phyloP scores from a whole-genome alignment of 2,329 filamentous ascomycete genomes.

The Xylariaceae sp. region DNA sequence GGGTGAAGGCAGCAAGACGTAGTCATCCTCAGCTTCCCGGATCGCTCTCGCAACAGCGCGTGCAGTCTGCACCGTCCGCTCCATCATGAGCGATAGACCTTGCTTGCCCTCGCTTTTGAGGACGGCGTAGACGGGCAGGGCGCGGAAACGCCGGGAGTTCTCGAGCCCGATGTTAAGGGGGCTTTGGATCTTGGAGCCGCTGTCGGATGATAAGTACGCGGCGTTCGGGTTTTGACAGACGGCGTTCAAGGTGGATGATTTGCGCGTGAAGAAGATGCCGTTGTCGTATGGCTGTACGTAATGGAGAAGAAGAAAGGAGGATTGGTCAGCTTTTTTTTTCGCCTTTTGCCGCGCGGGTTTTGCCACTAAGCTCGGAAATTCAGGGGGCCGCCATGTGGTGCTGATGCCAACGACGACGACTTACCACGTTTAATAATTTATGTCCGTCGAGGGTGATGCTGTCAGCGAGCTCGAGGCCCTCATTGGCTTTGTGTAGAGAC shows the following conservation, averaged over 20 bases:
- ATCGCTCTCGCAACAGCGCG: slow-evolving; percentile 64
- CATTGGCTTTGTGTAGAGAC: slow-evolving; percentile 44
- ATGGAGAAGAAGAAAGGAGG: too few species aligned
- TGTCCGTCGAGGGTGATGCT: slow-evolving; percentile 85
- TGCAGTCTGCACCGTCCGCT: slow-evolving; percentile 68
- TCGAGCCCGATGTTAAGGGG: slow-evolving; percentile 85
- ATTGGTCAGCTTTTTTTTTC: slow-evolving; percentile 2
- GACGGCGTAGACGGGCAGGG: slow-evolving; percentile 82
- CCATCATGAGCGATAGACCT: slow-evolving; percentile 67
- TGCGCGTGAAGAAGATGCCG: slow-evolving; percentile 79
- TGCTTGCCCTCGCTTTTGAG: slow-evolving; percentile 68
- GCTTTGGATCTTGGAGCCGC: slow-evolving; percentile 56
- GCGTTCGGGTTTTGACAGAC: slow-evolving; percentile 84
- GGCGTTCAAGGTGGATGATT: slow-evolving; percentile 51
- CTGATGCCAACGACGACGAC: slow-evolving; percentile 25
- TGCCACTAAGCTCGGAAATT: too few species aligned
- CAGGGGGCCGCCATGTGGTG: too few species aligned
- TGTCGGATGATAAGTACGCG: slow-evolving; percentile 62
- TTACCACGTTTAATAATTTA: slow-evolving; percentile 83
- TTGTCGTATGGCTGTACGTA: slow-evolving; percentile 88
- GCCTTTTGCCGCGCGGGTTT: too few species aligned
- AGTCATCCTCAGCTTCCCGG: slow-evolving; percentile 43
- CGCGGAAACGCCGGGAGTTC: slow-evolving; percentile 86
- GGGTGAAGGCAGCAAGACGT: slow-evolving; percentile 22
- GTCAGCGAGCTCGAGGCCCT: slow-evolving; percentile 76